Conservation (phyloP, 1,284 basidiomycete genomes). For the Boletus sp. region DNA sequence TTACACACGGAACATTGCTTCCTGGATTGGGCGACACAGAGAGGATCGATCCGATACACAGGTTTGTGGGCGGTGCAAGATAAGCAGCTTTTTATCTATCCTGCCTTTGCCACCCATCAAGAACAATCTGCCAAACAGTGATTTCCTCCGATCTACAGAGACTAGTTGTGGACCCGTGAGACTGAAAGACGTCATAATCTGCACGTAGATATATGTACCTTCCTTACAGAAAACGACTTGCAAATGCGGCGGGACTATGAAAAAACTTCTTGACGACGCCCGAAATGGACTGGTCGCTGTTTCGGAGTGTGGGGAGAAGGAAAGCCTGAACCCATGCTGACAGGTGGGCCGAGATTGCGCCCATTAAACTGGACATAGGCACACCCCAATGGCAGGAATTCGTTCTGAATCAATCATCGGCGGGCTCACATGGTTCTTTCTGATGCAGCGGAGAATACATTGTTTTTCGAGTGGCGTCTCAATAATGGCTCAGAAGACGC, state of each 20-base stretch:
- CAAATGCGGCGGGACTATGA: neutral
- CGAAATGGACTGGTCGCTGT: neutral
- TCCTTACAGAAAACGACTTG: neutral
- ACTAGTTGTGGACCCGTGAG: neutral
- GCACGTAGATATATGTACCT: neutral
- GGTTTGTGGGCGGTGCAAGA: neutral
- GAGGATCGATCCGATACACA: slow-evolving; percentile 4
- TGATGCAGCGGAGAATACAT: slow-evolving; percentile 8
- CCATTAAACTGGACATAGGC: slow-evolving; percentile 13
- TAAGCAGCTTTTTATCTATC: slow-evolving; percentile 6
- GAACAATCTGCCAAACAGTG: neutral
- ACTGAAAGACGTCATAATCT: neutral
- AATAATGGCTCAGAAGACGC: neutral
- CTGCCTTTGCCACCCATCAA: neutral
- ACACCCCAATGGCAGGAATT: slow-evolving; percentile 4
- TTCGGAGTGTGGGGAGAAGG: neutral
- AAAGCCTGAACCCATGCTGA: slow-evolving; percentile 6
- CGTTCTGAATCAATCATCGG: neutral
- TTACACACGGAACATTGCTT: neutral
- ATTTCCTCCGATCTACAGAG: neutral
- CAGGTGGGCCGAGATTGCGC: slow-evolving; percentile 10
- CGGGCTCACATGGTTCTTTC: neutral
- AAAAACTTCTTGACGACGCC: neutral
- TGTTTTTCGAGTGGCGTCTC: neutral
- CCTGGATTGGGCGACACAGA: slow-evolving; percentile 1